phyloP scores from a whole-genome alignment of 2,329 filamentous ascomycete species.

The Colletotrichum tofieldiae region DNA sequence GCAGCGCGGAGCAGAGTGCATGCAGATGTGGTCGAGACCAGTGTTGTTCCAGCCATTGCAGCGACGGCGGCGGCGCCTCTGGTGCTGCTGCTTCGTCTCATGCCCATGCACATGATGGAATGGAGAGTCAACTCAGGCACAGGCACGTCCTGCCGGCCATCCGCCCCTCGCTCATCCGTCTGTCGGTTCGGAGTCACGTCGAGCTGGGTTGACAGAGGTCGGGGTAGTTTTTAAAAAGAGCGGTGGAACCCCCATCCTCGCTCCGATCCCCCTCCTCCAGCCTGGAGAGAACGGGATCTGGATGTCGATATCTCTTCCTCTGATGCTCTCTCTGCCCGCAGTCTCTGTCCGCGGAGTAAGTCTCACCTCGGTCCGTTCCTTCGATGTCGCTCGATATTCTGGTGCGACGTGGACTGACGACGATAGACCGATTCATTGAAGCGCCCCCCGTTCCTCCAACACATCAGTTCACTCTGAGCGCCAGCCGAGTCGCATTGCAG shows the following conservation, averaged over 20 bases:
- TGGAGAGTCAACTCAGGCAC: background rate
- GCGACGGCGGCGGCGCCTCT: background rate
- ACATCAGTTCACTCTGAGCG: slow-evolving; percentile 2
- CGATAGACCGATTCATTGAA: background rate
- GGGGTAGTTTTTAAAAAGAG: slow-evolving; percentile 6
- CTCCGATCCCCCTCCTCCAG: slow-evolving; percentile 6
- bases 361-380: background rate
- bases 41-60: background rate
- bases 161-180: slow-evolving; percentile 2
- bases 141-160: background rate
- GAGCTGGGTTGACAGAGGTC: background rate
- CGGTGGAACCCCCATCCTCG: slow-evolving; percentile 23
- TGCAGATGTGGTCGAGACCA: background rate
- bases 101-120: slow-evolving; percentile 17
- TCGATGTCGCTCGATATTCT: background rate
- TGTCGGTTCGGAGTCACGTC: background rate
- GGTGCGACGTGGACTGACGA: slow-evolving; percentile 30
- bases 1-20: background rate
- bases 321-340: background rate
- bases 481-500: slow-evolving; percentile 28
- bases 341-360: background rate
- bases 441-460: background rate
- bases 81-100: slow-evolving; percentile 15
- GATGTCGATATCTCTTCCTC: background rate
- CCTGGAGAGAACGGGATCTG: slow-evolving; percentile 16